Percentiles rank a stretch among this genome's conserved stretches.
phyloP scores from a whole-genome alignment of 352 stramenopile genomes.

The Saprolegnia parasitica region DNA sequence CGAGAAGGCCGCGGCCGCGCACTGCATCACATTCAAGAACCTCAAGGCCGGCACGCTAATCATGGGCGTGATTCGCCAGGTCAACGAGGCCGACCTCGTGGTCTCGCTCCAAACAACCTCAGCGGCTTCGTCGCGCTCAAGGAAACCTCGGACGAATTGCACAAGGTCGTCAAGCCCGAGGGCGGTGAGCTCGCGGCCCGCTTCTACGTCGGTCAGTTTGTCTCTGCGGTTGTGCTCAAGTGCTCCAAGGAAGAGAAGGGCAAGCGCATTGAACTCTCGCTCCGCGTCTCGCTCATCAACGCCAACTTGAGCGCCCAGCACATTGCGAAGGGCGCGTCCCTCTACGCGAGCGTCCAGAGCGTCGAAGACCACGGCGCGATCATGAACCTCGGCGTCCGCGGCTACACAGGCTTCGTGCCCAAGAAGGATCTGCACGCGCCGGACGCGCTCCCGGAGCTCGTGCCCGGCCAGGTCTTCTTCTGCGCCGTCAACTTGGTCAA shows the following conservation, averaged over 20 bases:
- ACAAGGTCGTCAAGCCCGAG: slow-evolving; percentile 27
- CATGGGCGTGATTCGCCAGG: slow-evolving; percentile 85
- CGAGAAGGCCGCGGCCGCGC: slow-evolving; percentile 10
- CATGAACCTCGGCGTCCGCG: slow-evolving; percentile 85
- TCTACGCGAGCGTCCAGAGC: slow-evolving; percentile 84
- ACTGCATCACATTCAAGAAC: slow-evolving; percentile 60
- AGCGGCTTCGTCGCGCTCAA: slow-evolving; percentile 84
- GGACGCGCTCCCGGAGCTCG: slow-evolving; percentile 45
- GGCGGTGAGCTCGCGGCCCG: slow-evolving; percentile 42
- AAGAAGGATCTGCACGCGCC: slow-evolving; percentile 64
- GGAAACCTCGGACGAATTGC: slow-evolving; percentile 80
- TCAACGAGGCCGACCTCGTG: slow-evolving; percentile 81
- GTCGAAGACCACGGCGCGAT: slow-evolving; percentile 94
- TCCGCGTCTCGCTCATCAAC: slow-evolving; percentile 84
- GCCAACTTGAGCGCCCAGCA: slow-evolving; percentile 54
- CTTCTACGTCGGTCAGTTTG: slow-evolving; percentile 78
- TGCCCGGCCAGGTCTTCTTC: slow-evolving; percentile 63
- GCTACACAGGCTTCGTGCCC: slow-evolving; percentile 68
- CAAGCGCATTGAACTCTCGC: slow-evolving; percentile 89
- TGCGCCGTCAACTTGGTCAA: slow-evolving; percentile 70
- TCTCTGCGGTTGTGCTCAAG: slow-evolving; percentile 74
- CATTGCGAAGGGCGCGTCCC: slow-evolving; percentile 57
- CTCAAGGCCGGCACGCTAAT: slow-evolving; percentile 42
- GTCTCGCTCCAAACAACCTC: slow-evolving; percentile 92
- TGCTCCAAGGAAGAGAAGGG: slow-evolving; percentile 63